Conservation (phyloP, 768 basidiomycete species). For the Mycena vulgaris region DNA sequence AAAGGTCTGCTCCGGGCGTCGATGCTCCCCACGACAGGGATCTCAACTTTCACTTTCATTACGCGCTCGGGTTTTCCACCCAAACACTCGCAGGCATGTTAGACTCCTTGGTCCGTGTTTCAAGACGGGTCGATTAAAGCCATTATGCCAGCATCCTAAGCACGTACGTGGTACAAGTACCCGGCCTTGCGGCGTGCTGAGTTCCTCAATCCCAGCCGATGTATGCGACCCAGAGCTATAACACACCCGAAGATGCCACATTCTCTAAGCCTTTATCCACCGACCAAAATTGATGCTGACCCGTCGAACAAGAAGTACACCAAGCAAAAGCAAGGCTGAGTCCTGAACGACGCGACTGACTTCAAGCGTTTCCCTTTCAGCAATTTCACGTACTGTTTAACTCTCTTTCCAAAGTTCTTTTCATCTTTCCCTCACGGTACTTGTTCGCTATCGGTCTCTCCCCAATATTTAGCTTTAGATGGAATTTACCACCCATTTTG, state of each 20-base stretch:
- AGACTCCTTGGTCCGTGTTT: conserved; percentile 92
- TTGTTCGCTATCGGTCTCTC: too few species aligned
- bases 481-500: too few species aligned
- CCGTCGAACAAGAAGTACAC: too few species aligned
- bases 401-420: too few species aligned
- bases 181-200: conserved; percentile 72
- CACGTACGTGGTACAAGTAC: conserved; percentile 67
- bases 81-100: conserved; percentile 87
- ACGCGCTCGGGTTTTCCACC: conserved; percentile 78
- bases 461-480: too few species aligned
- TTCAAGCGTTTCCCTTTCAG: too few species aligned
- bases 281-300: too few species aligned
- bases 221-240: conserved; percentile 74
- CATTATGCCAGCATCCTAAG: conserved; percentile 85
- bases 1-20: conserved; percentile 83
- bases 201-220: conserved; percentile 72
- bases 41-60: conserved; percentile 83
- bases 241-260: conserved; percentile 78
- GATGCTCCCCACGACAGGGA: conserved; percentile 76
- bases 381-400: too few species aligned
- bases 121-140: conserved; percentile 87
- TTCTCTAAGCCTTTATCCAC: conserved; percentile 72
- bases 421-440: too few species aligned
- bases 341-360: too few species aligned
- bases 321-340: too few species aligned